Percentiles rank a stretch among this genome's conserved stretches.
phyloP scores from a whole-genome alignment of 2,329 filamentous ascomycete genomes.

The Chaetothyriales sp. region DNA sequence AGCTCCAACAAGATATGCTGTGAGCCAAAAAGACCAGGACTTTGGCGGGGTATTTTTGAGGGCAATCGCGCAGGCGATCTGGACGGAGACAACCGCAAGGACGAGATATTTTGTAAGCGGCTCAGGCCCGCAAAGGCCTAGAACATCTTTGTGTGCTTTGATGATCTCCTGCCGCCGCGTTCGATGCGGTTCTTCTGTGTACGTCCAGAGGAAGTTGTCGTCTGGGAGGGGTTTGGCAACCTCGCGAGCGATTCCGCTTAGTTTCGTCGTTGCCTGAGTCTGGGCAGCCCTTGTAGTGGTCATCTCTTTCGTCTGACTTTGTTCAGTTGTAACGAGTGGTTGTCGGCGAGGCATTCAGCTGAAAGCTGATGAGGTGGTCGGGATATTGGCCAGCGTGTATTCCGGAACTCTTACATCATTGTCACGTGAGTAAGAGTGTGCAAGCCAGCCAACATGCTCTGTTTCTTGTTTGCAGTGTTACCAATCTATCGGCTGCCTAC shows the following conservation, averaged over 20 bases:
- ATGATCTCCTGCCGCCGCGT: slow-evolving; percentile 87
- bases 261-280: background rate
- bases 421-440: too few relatives aligned
- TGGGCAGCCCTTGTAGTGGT: background rate
- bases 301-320: slow-evolving; percentile 1
- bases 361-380: too few relatives aligned
- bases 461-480: too few relatives aligned
- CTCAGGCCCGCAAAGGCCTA: slow-evolving; percentile 92
- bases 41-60: slow-evolving; percentile 66
- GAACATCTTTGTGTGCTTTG: slow-evolving; percentile 94
- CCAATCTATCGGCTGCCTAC: background rate
- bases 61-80: slow-evolving; percentile 62
- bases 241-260: slow-evolving; percentile 1
- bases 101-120: slow-evolving; percentile 93
- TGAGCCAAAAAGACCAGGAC: slow-evolving; percentile 71
- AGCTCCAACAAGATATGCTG: slow-evolving; percentile 82
- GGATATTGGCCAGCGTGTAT: background rate
- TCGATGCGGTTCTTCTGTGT: slow-evolving; percentile 93
- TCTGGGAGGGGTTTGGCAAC: slow-evolving; percentile 15
- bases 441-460: too few relatives aligned
- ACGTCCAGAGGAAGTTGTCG: slow-evolving; percentile 89
- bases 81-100: slow-evolving; percentile 64
- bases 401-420: too few relatives aligned
- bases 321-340: background rate
- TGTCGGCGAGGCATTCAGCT: background rate